Percentiles rank a stretch among this genome's conserved stretches.
Conservation (phyloP, 352 stramenopile species). For the Pythium brachiatum region DNA sequence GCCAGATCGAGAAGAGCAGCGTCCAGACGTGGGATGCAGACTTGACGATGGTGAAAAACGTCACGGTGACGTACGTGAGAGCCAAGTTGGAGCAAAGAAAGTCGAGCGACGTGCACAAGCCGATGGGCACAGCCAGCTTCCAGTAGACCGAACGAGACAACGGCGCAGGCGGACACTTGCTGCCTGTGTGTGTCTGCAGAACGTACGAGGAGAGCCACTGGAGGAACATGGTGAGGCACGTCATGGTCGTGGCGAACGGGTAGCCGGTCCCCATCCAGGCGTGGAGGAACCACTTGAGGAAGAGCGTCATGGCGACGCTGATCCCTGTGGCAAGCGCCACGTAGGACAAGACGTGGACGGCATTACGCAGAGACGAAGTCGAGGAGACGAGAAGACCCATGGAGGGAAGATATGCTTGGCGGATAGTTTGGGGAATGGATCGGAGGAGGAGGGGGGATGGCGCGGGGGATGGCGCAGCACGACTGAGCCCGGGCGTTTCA, state of each 20-base stretch:
- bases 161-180: constrained; percentile 21
- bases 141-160: constrained; percentile 43
- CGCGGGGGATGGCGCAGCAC: no score
- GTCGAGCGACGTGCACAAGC: constrained; percentile 72
- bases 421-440: not conserved
- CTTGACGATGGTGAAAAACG: constrained; percentile 85
- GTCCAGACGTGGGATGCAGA: constrained; percentile 76
- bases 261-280: constrained; percentile 62
- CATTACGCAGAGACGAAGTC: constrained; percentile 31
- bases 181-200: constrained; percentile 34
- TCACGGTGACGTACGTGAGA: constrained; percentile 81
- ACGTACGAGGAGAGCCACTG: constrained; percentile 59
- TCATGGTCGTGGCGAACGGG: constrained; percentile 74
- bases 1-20: constrained; percentile 71
- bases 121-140: constrained; percentile 69
- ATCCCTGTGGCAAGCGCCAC: constrained; percentile 73
- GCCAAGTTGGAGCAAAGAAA: constrained; percentile 80
- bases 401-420: not conserved
- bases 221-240: constrained; percentile 71
- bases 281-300: constrained; percentile 80
- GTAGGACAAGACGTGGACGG: constrained; percentile 56
- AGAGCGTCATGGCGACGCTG: constrained; percentile 79
- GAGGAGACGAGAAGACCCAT: not conserved
- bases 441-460: not conserved
- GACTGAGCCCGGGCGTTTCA: no score